Evolutionary conservation across 495 filamentous ascomycete species (phyloP).

Genomic region (Bombardia bombarda): DNA sequence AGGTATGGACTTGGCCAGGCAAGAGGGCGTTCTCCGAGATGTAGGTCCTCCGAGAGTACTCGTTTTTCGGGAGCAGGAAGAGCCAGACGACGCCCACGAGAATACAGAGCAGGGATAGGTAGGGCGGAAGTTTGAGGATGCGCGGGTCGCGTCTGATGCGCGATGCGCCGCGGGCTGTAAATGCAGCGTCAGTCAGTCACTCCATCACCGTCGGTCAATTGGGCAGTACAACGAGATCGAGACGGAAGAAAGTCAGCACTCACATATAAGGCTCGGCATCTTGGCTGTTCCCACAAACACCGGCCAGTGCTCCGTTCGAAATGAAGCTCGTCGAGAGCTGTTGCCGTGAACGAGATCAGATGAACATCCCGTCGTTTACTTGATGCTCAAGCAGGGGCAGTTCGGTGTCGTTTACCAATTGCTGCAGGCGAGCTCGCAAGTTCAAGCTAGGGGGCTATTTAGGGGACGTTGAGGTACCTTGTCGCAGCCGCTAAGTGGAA

Average conservation of each 20-base stretch:
- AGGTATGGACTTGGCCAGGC: slow-evolving; percentile 94
- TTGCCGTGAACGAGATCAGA: not conserved
- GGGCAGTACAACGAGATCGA: no score
- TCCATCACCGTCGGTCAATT: no score
- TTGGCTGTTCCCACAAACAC: no score
- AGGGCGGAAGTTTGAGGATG: slow-evolving; percentile 66
- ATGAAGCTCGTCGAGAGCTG: not conserved
- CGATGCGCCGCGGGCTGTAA: slow-evolving; percentile 37
- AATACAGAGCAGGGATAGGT: slow-evolving; percentile 81
- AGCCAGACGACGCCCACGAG: slow-evolving; percentile 87
- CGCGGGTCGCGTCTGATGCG: slow-evolving; percentile 57
- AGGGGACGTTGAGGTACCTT: no score
- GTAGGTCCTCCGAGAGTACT: slow-evolving; percentile 88
- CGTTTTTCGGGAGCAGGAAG: slow-evolving; percentile 82
- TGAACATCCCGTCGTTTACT: no score
- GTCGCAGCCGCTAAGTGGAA: no score
- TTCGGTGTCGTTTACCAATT: no score
- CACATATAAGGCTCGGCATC: slow-evolving; percentile 29
- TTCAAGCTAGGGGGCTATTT: no score
- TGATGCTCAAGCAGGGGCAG: no score
- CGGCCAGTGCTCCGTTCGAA: slow-evolving; percentile 8
- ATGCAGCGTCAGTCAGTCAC: no score
- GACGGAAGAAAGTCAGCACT: no score
- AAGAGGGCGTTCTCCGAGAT: slow-evolving; percentile 96
- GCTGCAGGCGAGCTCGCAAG: no score